Conservation (phyloP, 73 alveolate species). For the Paramecium tetraurelia region DNA sequence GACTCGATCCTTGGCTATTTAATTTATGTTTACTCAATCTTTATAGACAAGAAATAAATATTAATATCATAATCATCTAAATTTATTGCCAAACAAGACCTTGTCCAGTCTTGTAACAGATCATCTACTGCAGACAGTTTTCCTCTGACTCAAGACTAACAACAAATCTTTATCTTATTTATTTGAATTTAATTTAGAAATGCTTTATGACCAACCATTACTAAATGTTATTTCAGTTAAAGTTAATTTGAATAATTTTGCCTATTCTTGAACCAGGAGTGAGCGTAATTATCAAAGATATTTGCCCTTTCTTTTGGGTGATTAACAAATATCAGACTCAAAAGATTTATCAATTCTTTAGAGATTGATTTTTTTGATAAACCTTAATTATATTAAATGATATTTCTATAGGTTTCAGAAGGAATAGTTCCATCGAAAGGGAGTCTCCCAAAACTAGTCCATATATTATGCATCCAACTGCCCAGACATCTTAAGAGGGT, state of each 20-base stretch:
- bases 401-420: not conserved
- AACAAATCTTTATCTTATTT: not conserved
- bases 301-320: not conserved
- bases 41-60: not conserved
- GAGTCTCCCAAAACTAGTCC: conserved; percentile 16
- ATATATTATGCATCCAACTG: conserved; percentile 47
- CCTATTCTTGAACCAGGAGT: not conserved
- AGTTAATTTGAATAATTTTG: not conserved
- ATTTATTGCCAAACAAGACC: not conserved
- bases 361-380: not conserved
- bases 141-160: not conserved
- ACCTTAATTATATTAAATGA: not conserved
- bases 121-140: not conserved
- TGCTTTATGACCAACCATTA: not conserved
- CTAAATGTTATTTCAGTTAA: not conserved
- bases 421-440: conserved; percentile 51
- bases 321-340: not conserved
- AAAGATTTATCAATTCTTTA: not conserved
- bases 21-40: not conserved
- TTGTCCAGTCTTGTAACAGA: not conserved
- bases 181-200: not conserved
- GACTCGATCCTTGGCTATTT: not conserved
- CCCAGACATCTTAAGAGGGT: conserved; percentile 46
- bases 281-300: not conserved
- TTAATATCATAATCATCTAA: not conserved